Percentiles rank a stretch among this genome's conserved stretches.
Evolutionary conservation across 345 rosid species (phyloP).

Genomic region (Dovyalis caffra): DNA sequence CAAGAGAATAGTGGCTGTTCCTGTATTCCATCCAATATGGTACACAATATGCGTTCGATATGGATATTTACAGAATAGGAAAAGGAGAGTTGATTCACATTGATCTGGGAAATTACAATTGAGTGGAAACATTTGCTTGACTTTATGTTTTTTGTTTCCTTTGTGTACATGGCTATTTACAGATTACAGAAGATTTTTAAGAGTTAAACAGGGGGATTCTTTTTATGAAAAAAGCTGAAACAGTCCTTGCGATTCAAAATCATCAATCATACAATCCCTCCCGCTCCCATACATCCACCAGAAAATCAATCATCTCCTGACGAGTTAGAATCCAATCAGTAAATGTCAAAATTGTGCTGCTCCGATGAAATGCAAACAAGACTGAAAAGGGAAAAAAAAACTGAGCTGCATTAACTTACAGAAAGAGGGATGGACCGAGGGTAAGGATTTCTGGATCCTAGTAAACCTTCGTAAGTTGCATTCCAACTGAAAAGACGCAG

Average conservation of each 20-base stretch:
- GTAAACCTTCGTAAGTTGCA: constrained; percentile 63
- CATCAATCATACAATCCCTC: constrained; percentile 33
- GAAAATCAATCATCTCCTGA: constrained; percentile 33
- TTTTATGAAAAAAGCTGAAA: not conserved
- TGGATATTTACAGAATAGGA: not conserved
- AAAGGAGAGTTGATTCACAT: not conserved
- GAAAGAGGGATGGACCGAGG: constrained; percentile 65
- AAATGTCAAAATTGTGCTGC: not conserved
- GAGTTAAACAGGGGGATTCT: not conserved
- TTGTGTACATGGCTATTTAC: constrained; percentile 15
- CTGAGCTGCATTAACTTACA: constrained; percentile 38
- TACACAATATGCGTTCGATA: not conserved
- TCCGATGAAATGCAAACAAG: not conserved
- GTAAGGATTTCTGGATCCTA: constrained; percentile 57
- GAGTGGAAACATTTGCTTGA: constrained; percentile 3
- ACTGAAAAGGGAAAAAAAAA: not conserved
- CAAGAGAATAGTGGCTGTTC: not conserved
- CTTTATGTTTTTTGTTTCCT: not conserved
- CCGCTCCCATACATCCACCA: constrained; percentile 31
- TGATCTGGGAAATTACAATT: constrained; percentile 9
- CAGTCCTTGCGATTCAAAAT: not conserved
- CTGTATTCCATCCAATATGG: not conserved
- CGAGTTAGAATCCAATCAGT: constrained; percentile 3
- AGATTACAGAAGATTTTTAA: constrained; percentile 14
- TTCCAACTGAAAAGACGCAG: constrained; percentile 45